phyloP scores from a whole-genome alignment of 2,329 filamentous ascomycete species.

The Fragosphaeria purpurea region DNA sequence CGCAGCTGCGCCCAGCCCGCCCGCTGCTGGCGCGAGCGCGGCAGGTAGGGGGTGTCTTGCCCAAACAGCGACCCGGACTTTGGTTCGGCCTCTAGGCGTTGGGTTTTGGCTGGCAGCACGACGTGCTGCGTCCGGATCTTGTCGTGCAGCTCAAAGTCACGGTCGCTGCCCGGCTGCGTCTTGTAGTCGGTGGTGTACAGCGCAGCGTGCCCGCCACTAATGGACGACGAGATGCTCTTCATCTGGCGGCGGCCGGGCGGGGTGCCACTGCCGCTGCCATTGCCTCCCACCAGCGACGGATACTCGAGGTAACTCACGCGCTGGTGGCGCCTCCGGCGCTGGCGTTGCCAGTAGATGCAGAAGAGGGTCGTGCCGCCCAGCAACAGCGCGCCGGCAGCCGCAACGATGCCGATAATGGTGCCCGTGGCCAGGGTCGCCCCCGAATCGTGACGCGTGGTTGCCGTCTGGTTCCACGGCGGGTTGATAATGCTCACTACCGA shows the following conservation, averaged over 20 bases:
- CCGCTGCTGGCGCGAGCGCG: background rate
- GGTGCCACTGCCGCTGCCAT: conserved; percentile 8
- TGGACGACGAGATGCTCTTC: conserved; percentile 6
- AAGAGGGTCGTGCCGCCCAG: conserved; percentile 34
- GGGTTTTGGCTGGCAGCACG: background rate
- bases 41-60: background rate
- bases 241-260: conserved; percentile 1
- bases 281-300: background rate
- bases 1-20: background rate
- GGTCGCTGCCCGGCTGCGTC: conserved; percentile 1
- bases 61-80: conserved; percentile 1
- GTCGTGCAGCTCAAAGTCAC: conserved; percentile 20
- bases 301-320: too few relatives aligned
- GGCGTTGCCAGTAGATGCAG: conserved; percentile 36
- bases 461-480: conserved; percentile 17
- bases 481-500: conserved; percentile 30
- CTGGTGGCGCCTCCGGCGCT: conserved; percentile 22
- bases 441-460: conserved; percentile 15
- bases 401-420: conserved; percentile 43
- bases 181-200: conserved; percentile 25
- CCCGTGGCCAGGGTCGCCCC: conserved; percentile 29
- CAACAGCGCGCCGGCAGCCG: conserved; percentile 35
- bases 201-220: conserved; percentile 5
- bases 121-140: conserved; percentile 14
- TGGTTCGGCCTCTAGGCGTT: background rate